Percentiles rank a stretch among this genome's conserved stretches.
Conservation (phyloP, 805 yeast species). For the Yamadazyma scolyti region DNA sequence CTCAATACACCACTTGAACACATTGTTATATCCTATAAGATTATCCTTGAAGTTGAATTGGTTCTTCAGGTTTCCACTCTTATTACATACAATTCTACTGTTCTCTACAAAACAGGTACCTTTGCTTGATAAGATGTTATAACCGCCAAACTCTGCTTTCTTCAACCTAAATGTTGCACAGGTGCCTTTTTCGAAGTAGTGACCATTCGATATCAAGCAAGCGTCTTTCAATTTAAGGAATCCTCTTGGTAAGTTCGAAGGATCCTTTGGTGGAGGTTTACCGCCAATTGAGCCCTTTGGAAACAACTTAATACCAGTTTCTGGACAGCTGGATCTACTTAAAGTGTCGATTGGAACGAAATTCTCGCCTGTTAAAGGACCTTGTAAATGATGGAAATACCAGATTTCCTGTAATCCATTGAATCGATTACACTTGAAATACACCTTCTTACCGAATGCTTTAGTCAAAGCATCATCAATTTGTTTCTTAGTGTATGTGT, state of each 20-base stretch:
- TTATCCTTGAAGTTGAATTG: constrained; percentile 45
- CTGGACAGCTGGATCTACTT: constrained; percentile 59
- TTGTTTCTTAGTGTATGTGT: constrained; percentile 30
- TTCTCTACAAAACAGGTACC: constrained; percentile 64
- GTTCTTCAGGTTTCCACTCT: constrained; percentile 13
- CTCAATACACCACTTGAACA: constrained; percentile 55
- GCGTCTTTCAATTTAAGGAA: constrained; percentile 36
- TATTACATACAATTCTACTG: constrained; percentile 19
- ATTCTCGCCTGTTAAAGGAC: constrained; percentile 64
- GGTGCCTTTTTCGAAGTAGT: constrained; percentile 77
- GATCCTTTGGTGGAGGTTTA: constrained; percentile 19
- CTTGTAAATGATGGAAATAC: constrained; percentile 78
- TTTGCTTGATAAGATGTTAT: constrained; percentile 59
- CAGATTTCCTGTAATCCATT: constrained; percentile 61
- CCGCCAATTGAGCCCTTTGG: constrained; percentile 48
- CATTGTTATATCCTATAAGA: constrained; percentile 59
- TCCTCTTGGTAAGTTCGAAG: constrained; percentile 9
- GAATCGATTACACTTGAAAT: constrained; percentile 31
- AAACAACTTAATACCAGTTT: constrained; percentile 51
- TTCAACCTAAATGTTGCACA: constrained; percentile 71
- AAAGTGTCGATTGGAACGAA: constrained; percentile 59
- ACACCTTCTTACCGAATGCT: constrained; percentile 30
- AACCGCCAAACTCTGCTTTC: constrained; percentile 70
- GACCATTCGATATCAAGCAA: constrained; percentile 81
- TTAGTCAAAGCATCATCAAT: constrained; percentile 28